Base-by-base conservation (phyloP, 2,329 filamentous ascomycete genomes). In the Ophiostoma ulmi region DNA sequence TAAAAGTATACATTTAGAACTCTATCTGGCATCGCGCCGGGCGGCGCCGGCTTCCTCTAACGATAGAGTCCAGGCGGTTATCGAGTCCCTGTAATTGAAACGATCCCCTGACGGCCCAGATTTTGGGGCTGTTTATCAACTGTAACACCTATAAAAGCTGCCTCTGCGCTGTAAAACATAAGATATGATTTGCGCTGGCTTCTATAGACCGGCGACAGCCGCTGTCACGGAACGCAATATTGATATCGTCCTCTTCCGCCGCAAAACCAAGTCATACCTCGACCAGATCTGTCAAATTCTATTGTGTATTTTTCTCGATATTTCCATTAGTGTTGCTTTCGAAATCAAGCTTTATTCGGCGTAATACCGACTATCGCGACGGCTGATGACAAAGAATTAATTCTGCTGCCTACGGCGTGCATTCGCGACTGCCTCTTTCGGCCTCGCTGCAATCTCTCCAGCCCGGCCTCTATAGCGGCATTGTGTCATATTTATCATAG, bases 401-500 rank as follows among this genome's bases (percentile, higher is more conserved):
- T 65, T 41, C 63, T 39, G 63, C 63, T 67, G 38, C 65, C 65
- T 48, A 35, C 65, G 4, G 22, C 39, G 36, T 38, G 63, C 36
- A n/a, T 39, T 65, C n/a, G 20, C 63, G 20, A 39, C 63, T 65
- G 39, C 36, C 65, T 41, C 36, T 41, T 67, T 48, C 36, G 65
- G 39, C n/a, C 13, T 31, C 36, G 38, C 22, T 65, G 5, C 8
- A 13, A 26, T 67, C n/a, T 20, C 36, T 41, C 36, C 17, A 38
- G 63, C 63, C 38, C 61, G 39, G 61, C 26, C 5, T 22, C 6
- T 55, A 3, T 20, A 55, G 52, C 52, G 20, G 26, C n/a, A 52
- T 17, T n/a, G 6, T 17, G 39, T 44, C 39, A n/a, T n/a, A n/a
- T n/a, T n/a, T n/a, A n/a, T n/a, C n/a, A n/a, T n/a, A n/a, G n/a